Conservation (phyloP, 1,284 basidiomycete species). For the Erythrobasidium hasegawianum region DNA sequence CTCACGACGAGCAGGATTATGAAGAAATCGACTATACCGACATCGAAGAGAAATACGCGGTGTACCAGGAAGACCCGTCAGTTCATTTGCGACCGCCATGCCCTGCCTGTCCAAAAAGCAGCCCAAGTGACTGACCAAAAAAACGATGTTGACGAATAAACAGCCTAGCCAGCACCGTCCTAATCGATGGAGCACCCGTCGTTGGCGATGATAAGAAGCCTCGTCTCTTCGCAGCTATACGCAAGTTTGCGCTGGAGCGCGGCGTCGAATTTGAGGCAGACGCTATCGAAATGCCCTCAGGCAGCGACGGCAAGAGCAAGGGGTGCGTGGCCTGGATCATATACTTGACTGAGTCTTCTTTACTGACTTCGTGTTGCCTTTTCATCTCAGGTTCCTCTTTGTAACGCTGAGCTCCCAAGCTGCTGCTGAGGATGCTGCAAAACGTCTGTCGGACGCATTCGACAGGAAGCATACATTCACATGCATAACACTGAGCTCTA, state of each 20-base stretch:
- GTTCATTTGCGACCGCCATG: background rate
- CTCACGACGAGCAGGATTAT: conserved; percentile 13
- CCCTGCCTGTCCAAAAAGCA: background rate
- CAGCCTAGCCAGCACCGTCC: conserved; percentile 51
- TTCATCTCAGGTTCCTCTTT: conserved; percentile 75
- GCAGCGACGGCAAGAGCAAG: conserved; percentile 49
- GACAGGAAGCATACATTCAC: conserved; percentile 88
- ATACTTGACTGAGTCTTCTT: background rate
- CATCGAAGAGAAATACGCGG: conserved; percentile 69
- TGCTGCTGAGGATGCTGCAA: conserved; percentile 76
- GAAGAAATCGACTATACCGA: conserved; percentile 85
- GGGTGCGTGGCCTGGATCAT: conserved; percentile 40
- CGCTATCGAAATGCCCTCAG: conserved; percentile 51
- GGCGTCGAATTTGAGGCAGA: conserved; percentile 47
- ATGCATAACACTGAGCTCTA: conserved; percentile 87
- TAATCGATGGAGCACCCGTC: conserved; percentile 51
- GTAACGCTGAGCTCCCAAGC: conserved; percentile 78
- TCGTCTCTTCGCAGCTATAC: conserved; percentile 50
- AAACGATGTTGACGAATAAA: conserved; percentile 40
- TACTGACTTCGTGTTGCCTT: no score
- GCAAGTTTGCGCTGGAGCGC: conserved; percentile 49
- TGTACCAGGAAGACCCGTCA: conserved; percentile 32
- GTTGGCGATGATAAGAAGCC: conserved; percentile 49
- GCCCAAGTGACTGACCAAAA: no score
- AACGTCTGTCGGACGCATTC: conserved; percentile 80